Base-by-base conservation (phyloP, 2,329 filamentous ascomycete species). In the Ceratocystis variospora region DNA sequence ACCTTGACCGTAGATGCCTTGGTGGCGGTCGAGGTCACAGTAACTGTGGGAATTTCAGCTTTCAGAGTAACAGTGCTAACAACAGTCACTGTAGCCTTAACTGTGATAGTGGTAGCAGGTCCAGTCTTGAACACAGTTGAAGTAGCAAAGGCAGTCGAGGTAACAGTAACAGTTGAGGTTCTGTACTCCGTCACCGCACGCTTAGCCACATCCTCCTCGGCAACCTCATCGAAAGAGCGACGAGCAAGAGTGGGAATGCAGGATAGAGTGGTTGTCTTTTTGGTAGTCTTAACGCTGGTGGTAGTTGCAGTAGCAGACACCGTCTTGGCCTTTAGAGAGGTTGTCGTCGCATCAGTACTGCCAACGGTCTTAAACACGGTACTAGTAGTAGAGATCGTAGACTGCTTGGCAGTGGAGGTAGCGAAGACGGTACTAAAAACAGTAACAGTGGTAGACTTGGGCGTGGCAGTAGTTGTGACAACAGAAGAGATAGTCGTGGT, bases 261-360 rank as follows among this genome's bases (percentile, higher is more conserved):
- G 10, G 62, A 41, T 22, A 57, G 46, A 31, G 62, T 64, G 19
- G 62, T 64, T 12, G 62, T 64, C 62, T 37, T 55, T 31, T 64
- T 64, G 19, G 19, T 48, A 6, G 62, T 64, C 62, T 64, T 64
- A 22, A 41, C 48, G 45, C 31, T 64, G 19, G 46, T 55, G 5
- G 25, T 22, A 10, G 45, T 50, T 17, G 41, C 46, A 55, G 62
- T 55, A 10, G 48, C 48, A 15, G 48, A 57, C 17, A 50, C 31
- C 1, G 62, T 64, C 44, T 25, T 50, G 25, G 62, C 28, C 62
- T 64, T 64, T 12, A 64, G 46, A 46, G 62, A 53, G 12, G 28
- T 64, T 3, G 62, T 64, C 10, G 62, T 64, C 12, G 50, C 48
- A 50, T 64, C 62, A 22, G 48, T 64, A 48, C 62, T 64, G 45